Evolutionary conservation across 2,329 filamentous ascomycete species (phyloP), one percentile per base, ranked within the genome.

Genomic region (Exophiala sideris): DNA sequence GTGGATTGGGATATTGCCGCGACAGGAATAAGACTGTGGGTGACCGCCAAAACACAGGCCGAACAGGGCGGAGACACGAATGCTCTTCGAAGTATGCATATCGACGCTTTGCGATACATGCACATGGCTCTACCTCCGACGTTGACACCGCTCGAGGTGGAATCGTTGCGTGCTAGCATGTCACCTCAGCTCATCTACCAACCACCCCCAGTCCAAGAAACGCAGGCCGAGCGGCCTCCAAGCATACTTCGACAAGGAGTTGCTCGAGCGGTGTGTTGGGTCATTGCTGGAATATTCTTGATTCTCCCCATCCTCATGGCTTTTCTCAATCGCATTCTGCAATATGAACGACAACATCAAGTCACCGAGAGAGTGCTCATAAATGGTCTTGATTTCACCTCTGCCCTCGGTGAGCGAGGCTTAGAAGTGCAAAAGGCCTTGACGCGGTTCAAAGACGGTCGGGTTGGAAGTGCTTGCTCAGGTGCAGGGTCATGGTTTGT

Each of bases 311-410:
- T 60, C 11, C 41, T 60, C 18, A 58, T 60, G 54, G 46, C 46
- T 8, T 48, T 60, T 11, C 50, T 56, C 33, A 57, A 58, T 34
- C 50, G 57, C 12, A 35, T 50, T n/a, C 34, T 62, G 39, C 73
- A 77, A 45, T 85, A 85, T 58, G 87, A 91, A 66, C 79, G 84
- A 12, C 78, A 83, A 60, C 81, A 89, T 69, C 81, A 80, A 58
- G 75, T 91, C 56, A 83, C 79, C 0, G 79, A 85, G 64, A 78
- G 79, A 20, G 58, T 86, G 1, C 67, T 86, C 14, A 73, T 75
- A 6, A 72, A 73, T 18, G 71, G 81, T 5, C 68, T 85, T 32
- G 73, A 74, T 44, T 74, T 79, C 2, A 79, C 80, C 3, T 79
- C 84, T 58, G 69, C 68, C 45, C 60, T 86, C 40, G 79, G 82